These are phyloP conservation scores for Symbiotaphrina buchneri DNA, from an alignment of 495 filamentous ascomycete genomes.

Conservation along the genomic window DNA sequence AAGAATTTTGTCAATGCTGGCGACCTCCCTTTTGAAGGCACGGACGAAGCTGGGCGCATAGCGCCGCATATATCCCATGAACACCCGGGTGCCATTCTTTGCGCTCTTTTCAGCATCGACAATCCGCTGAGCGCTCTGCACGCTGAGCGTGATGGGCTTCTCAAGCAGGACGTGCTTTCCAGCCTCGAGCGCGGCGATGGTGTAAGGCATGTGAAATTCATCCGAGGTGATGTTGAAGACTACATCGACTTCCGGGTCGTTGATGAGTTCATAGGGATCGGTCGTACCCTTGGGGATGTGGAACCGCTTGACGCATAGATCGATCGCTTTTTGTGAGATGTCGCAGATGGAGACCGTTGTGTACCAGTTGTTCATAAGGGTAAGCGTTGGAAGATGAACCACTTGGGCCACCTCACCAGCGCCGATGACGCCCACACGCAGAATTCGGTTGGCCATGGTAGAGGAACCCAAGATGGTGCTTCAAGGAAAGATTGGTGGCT, in stretches of 20 bases:
- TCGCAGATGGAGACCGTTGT: background rate
- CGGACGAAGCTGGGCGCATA: constrained; percentile 26
- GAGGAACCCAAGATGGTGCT: too few species aligned
- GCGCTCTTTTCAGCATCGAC: constrained; percentile 17
- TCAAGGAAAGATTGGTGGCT: too few species aligned
- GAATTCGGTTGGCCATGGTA: background rate
- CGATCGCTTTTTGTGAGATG: background rate
- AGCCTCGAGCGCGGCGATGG: constrained; percentile 22
- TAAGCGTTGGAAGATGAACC: background rate
- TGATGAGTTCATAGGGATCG: constrained; percentile 10
- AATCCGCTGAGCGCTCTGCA: constrained; percentile 17
- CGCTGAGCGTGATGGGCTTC: constrained; percentile 24
- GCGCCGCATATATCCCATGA: constrained; percentile 30
- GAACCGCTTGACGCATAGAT: background rate
- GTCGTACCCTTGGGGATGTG: constrained; percentile 9
- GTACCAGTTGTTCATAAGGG: background rate
- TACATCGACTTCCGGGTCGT: constrained; percentile 18
- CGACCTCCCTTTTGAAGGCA: constrained; percentile 24
- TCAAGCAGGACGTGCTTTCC: constrained; percentile 32
- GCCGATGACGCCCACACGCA: background rate
- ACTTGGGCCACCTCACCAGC: background rate
- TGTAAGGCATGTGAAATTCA: constrained; percentile 24
- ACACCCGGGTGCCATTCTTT: constrained; percentile 15
- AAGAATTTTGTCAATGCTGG: constrained; percentile 18
- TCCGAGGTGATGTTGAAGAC: constrained; percentile 27